Evolutionary conservation across 805 yeast species (phyloP).

Genomic region (Yamadazyma kitorensis): DNA sequence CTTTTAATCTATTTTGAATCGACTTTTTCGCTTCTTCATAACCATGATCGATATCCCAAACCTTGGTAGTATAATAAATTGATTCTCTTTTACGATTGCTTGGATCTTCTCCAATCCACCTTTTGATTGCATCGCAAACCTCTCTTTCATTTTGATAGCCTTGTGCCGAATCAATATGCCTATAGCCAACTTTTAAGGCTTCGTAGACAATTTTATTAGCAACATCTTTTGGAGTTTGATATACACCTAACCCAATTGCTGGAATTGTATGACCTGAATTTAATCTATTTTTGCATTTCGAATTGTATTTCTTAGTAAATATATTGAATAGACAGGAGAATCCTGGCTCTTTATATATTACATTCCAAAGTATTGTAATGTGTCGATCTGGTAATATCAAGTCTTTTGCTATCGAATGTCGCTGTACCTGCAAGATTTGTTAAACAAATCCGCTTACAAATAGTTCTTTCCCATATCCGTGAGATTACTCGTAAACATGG

Average conservation of each 20-base stretch:
- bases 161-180: constrained; percentile 74
- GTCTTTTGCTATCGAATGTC: too few relatives aligned
- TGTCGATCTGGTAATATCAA: too few relatives aligned
- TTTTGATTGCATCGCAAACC: constrained; percentile 54
- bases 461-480: too few relatives aligned
- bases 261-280: constrained; percentile 9
- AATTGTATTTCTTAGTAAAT: too few relatives aligned
- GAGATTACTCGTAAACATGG: too few relatives aligned
- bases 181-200: constrained; percentile 65
- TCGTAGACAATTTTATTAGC: constrained; percentile 11
- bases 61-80: constrained; percentile 39
- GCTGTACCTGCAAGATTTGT: too few relatives aligned
- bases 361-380: too few relatives aligned
- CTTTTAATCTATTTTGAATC: constrained; percentile 26
- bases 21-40: constrained; percentile 32
- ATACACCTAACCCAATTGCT: constrained; percentile 11
- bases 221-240: constrained; percentile 4
- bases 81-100: constrained; percentile 15
- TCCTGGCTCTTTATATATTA: too few relatives aligned
- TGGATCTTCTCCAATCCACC: constrained; percentile 35
- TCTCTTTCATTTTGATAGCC: constrained; percentile 63
- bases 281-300: constrained; percentile 1
- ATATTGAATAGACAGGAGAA: too few relatives aligned
- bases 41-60: constrained; percentile 29
- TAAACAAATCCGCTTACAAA: too few relatives aligned